A percentile compares a stretch with the other conserved stretches of the same genome.
These are phyloP conservation scores for Gymnopus androsaceus DNA, from an alignment of 1,284 basidiomycete genomes.

Conservation along the genomic window DNA sequence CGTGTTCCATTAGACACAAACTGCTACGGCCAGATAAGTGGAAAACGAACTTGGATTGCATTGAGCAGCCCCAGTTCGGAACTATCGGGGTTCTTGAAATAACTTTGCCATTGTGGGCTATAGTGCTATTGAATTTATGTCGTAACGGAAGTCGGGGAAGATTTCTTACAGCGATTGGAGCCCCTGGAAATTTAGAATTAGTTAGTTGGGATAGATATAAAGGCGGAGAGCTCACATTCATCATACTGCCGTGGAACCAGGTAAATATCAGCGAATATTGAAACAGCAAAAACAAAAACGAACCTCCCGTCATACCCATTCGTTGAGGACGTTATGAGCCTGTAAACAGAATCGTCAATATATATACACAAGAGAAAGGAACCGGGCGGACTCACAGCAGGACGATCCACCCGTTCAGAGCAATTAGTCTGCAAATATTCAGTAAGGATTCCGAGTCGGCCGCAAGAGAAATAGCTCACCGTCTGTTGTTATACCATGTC, in stretches of 20 bases:
- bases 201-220: too few relatives aligned
- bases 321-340: conserved; percentile 74
- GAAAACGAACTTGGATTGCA: conserved; percentile 63
- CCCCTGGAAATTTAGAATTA: too few relatives aligned
- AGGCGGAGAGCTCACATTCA: too few relatives aligned
- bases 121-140: background rate
- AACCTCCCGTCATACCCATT: conserved; percentile 79
- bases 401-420: conserved; percentile 67
- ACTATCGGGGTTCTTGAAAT: conserved; percentile 57
- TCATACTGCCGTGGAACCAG: too few relatives aligned
- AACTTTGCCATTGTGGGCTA: conserved; percentile 52
- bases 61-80: conserved; percentile 70
- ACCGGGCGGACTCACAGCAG: conserved; percentile 50
- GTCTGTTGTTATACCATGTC: conserved; percentile 73
- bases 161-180: conserved; percentile 55
- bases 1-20: background rate
- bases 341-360: conserved; percentile 23
- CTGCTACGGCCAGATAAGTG: background rate
- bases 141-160: background rate
- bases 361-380: background rate
- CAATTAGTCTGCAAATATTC: conserved; percentile 49
- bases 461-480: conserved; percentile 38
- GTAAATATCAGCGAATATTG: too few relatives aligned
- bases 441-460: background rate
- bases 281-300: too few relatives aligned